Evolutionary conservation across 768 basidiomycete genomes (phyloP).

Genomic region (Coprinellus micaceus): DNA sequence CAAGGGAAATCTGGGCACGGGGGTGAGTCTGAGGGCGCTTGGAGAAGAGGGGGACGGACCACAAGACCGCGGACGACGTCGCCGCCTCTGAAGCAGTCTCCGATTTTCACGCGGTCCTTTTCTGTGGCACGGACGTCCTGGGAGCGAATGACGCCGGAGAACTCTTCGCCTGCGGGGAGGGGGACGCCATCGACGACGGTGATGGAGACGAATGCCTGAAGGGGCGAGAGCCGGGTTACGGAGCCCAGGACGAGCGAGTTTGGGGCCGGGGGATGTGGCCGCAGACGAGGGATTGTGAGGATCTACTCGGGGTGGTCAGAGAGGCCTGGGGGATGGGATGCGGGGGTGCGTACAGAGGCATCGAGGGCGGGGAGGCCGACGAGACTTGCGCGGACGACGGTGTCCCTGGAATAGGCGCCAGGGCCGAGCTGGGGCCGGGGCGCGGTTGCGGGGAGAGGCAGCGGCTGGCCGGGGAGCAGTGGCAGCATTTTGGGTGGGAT

Average conservation of each 20-base stretch:
- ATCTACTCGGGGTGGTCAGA: constrained; percentile 36
- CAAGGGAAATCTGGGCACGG: constrained; percentile 71
- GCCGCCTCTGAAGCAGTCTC: constrained; percentile 88
- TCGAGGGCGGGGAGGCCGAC: constrained; percentile 59
- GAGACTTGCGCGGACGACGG: constrained; percentile 64
- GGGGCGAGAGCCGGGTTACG: constrained; percentile 77
- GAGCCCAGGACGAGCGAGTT: constrained; percentile 79
- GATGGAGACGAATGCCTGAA: constrained; percentile 81
- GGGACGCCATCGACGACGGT: constrained; percentile 85
- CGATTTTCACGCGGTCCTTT: constrained; percentile 85
- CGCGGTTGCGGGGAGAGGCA: constrained; percentile 47
- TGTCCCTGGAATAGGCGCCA: constrained; percentile 65
- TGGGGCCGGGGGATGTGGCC: constrained; percentile 70
- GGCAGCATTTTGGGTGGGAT: constrained; percentile 9
- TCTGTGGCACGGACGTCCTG: constrained; percentile 91
- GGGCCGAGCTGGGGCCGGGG: constrained; percentile 56
- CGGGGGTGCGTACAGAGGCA: constrained; percentile 61
- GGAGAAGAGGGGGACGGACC: constrained; percentile 42
- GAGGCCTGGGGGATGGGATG: constrained; percentile 14
- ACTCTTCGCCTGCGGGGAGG: constrained; percentile 80
- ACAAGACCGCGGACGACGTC: constrained; percentile 87
- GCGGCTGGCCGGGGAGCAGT: constrained; percentile 78
- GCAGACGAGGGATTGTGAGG: constrained; percentile 58
- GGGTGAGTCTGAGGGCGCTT: background rate
- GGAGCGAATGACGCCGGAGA: constrained; percentile 79